A percentile compares a stretch with the other conserved stretches of the same genome.
These are phyloP conservation scores for Neurospora africana DNA, from an alignment of 495 filamentous ascomycete genomes.

Conservation along the genomic window DNA sequence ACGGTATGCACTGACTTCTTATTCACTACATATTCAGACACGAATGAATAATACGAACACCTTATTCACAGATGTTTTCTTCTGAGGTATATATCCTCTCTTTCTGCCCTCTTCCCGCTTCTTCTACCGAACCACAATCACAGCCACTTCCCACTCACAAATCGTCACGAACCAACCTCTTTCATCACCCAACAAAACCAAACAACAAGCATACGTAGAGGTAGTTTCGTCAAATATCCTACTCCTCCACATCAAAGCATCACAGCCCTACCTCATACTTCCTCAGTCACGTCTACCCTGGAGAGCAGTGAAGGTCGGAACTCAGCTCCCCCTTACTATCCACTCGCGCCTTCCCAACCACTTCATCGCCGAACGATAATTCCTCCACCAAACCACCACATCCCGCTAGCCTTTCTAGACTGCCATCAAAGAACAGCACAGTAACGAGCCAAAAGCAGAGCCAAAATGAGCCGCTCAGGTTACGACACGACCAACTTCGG, in stretches of 20 bases:
- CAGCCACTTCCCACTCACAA: background rate
- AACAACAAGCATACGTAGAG: background rate
- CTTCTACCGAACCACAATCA: background rate
- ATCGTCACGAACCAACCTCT: background rate
- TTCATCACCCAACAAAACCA: background rate
- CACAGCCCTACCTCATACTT: background rate
- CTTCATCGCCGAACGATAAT: background rate
- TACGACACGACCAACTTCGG: slow-evolving; percentile 11
- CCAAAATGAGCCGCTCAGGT: slow-evolving; percentile 6
- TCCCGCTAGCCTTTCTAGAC: background rate
- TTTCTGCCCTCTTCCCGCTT: background rate
- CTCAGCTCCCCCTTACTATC: background rate
- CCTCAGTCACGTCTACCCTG: background rate
- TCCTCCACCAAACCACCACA: background rate
- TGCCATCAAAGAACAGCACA: background rate
- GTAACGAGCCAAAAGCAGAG: background rate
- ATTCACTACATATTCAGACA: too few relatives aligned
- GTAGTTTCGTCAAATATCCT: background rate
- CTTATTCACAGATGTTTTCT: background rate
- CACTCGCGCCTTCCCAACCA: background rate
- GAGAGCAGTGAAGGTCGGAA: background rate
- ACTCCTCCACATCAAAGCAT: background rate
- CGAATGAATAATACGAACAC: background rate
- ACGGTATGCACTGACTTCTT: background rate
- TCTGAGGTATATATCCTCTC: background rate